Conservation (phyloP, 2,329 filamentous ascomycete genomes). For the Microdochium trichocladiopsis region DNA sequence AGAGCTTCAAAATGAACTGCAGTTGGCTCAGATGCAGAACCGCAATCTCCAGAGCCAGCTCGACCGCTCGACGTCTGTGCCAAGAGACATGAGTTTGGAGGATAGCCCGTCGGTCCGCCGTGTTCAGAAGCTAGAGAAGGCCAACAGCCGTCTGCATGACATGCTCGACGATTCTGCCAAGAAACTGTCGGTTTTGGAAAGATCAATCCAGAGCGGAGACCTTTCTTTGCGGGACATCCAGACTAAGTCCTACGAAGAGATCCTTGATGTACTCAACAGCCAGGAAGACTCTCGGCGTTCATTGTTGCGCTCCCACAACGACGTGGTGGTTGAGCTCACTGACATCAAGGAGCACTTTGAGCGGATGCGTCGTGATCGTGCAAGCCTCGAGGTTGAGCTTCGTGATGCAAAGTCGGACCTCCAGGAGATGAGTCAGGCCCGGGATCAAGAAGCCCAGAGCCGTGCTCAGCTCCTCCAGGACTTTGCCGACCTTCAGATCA, state of each 20-base stretch:
- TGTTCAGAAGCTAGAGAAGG: conserved; percentile 85
- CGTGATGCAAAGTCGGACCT: conserved; percentile 79
- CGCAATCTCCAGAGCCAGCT: conserved; percentile 85
- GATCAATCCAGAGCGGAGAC: conserved; percentile 79
- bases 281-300: conserved; percentile 85
- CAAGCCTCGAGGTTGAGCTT: conserved; percentile 75
- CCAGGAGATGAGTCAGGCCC: conserved; percentile 67
- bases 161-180: conserved; percentile 90
- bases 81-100: conserved; percentile 54
- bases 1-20: conserved; percentile 87
- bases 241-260: conserved; percentile 87
- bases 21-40: conserved; percentile 93
- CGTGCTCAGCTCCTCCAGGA: conserved; percentile 85
- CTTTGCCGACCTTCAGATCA: conserved; percentile 88
- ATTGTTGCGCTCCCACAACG: conserved; percentile 77
- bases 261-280: conserved; percentile 85
- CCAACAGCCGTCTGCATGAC: conserved; percentile 85
- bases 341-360: conserved; percentile 86
- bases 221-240: conserved; percentile 86
- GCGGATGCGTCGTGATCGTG: conserved; percentile 74
- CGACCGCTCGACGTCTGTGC: conserved; percentile 57
- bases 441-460: conserved; percentile 83
- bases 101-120: conserved; percentile 74
- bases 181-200: conserved; percentile 85
- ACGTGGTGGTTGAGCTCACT: conserved; percentile 74